phyloP scores from a whole-genome alignment of 306 rosid genomes.

The Carpinus fangiana region DNA sequence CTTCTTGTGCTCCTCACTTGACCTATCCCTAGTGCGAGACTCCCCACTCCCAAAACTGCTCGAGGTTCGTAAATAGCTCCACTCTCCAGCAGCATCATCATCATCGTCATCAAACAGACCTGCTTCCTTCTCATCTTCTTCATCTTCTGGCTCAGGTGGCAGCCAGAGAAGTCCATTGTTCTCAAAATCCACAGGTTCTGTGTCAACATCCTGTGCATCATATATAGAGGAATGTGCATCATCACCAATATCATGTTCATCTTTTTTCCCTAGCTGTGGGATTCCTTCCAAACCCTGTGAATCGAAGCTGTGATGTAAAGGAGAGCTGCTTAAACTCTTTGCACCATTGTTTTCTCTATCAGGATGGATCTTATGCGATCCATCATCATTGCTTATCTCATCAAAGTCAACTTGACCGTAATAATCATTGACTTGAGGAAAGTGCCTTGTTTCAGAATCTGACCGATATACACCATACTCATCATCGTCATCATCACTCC shows the following conservation, averaged over 20 bases:
- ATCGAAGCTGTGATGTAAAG: constrained; percentile 47
- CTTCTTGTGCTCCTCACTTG: constrained; percentile 71
- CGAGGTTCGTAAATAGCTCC: constrained; percentile 68
- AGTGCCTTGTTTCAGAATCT: constrained; percentile 54
- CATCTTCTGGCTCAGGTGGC: constrained; percentile 97
- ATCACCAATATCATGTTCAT: constrained; percentile 60
- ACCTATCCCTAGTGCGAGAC: constrained; percentile 58
- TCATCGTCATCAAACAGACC: constrained; percentile 62
- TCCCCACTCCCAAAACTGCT: constrained; percentile 81
- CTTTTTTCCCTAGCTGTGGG: constrained; percentile 39
- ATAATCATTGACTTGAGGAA: constrained; percentile 55
- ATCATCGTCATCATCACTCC: constrained; percentile 75
- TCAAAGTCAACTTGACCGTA: constrained; percentile 56
- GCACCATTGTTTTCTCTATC: constrained; percentile 45
- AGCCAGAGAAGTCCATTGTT: constrained; percentile 95
- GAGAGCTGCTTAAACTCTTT: constrained; percentile 40
- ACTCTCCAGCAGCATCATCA: constrained; percentile 66
- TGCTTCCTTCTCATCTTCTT: constrained; percentile 84
- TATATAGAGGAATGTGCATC: constrained; percentile 64
- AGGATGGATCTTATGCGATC: constrained; percentile 49
- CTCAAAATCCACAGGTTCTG: constrained; percentile 90
- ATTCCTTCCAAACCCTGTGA: constrained; percentile 51
- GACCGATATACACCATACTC: constrained; percentile 57
- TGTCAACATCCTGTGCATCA: constrained; percentile 48
- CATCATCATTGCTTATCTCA: constrained; percentile 51